Evolutionary conservation across 257 asterid species (phyloP).

Genomic region (Catharanthus roseus): DNA sequence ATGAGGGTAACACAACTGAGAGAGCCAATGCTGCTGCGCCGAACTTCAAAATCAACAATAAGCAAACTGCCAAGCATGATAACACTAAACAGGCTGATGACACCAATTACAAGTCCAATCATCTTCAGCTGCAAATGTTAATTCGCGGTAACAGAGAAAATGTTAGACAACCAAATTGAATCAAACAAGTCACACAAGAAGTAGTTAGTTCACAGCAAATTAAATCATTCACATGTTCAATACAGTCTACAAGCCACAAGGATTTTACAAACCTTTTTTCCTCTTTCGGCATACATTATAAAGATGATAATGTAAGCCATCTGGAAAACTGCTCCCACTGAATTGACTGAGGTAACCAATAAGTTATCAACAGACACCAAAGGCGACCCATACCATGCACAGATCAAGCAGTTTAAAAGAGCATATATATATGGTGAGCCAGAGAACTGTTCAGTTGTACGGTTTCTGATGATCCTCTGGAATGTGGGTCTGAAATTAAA

Average conservation of each 20-base stretch:
- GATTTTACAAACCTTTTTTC: constrained; percentile 36
- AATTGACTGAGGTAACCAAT: constrained; percentile 66
- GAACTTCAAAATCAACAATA: constrained; percentile 32
- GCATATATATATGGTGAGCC: constrained; percentile 76
- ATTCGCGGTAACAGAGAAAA: neutral
- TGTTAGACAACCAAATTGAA: neutral
- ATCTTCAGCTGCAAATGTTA: constrained; percentile 24
- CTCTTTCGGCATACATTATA: constrained; percentile 43
- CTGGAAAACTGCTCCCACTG: constrained; percentile 69
- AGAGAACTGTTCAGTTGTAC: constrained; percentile 73
- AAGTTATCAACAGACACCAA: constrained; percentile 54
- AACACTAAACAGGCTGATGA: constrained; percentile 32
- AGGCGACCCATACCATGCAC: constrained; percentile 83
- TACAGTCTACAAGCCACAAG: neutral
- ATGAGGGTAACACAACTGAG: constrained; percentile 59
- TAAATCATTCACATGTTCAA: neutral
- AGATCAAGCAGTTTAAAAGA: constrained; percentile 72
- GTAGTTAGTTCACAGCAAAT: neutral
- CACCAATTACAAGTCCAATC: constrained; percentile 37
- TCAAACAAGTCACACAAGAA: neutral
- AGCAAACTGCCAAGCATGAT: constrained; percentile 38
- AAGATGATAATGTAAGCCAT: constrained; percentile 50
- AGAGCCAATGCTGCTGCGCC: constrained; percentile 51
- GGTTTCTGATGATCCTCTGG: constrained; percentile 49
- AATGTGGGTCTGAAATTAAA: constrained; percentile 66